Base-by-base conservation (phyloP, 768 basidiomycete genomes). In the Pulveroboletus sp. region DNA sequence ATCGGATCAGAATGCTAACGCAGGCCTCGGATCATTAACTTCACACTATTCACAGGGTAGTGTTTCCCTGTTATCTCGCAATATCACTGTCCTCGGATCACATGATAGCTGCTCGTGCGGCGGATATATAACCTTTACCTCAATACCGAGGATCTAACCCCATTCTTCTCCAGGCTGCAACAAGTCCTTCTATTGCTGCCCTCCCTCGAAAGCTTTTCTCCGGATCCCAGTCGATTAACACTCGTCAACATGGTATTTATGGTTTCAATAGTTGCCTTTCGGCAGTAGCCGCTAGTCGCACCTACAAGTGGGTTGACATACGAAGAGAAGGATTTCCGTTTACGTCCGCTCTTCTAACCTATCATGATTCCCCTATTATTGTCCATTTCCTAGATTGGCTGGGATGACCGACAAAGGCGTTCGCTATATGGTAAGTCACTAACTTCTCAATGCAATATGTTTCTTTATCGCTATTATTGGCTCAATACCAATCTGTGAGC, bases 61-160 rank as follows among this genome's bases (percentile, higher is more conserved):
- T n/a, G n/a, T n/a, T n/a, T n/a, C n/a, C n/a, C n/a, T n/a, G n/a
- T n/a, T n/a, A n/a, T n/a, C n/a, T n/a, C n/a, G n/a, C n/a, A n/a
- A 11, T 27, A 27, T 27, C 25, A 11, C 11, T 9, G 7, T 40
- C 52, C 34, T 42, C 52, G 52, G 52, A 43, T 21, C 36, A 36
- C 40, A 45, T 20, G 33, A 25, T 23, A n/a, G 20, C 24, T 14
- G n/a, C 25, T 35, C 25, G 14, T 12, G 29, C 21, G 21, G 25
- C 36, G 27, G 16, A 51, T 43, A 36, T 24, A 6, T 36, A 24
- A 25, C 24, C 10, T 29, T 32, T 12, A 20, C 20, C 21, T 36
- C 27, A 20, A 21, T 33, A 33, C 37, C n/a, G 17, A 38, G 40
- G n/a, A 34, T 29, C 14, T 48, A 34, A 33, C 16, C 33, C 16